Base-by-base conservation (phyloP, 192 early-diverging fungal genomes). In the Obelidium mucronatum region DNA sequence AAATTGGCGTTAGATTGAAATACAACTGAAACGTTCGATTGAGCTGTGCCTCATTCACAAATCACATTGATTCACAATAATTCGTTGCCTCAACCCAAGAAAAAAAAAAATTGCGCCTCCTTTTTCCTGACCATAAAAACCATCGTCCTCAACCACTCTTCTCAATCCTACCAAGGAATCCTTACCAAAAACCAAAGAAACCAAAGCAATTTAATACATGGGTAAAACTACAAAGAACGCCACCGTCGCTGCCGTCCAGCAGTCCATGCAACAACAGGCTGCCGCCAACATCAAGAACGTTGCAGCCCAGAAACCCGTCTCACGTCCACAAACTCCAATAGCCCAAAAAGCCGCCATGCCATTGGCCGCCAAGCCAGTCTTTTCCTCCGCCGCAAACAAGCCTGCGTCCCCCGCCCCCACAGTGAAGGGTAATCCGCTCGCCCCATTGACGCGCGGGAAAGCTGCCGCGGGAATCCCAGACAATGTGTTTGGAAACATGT, bases 211-310 rank as follows among this genome's bases (percentile, higher is more conserved):
- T n/a, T n/a, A n/a, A n/a, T 30, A 59, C 24, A 59, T 59, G 56
- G 56, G 56, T 30, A 59, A 59, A 59, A 33, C 31, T 8, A 59
- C n/a, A 24, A 24, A 59, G 56, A 68, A 68, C 51, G 67, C 67
- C 22, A 68, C 67, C 40, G 67, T 68, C 67, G 67, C 42, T 51
- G 67, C 67, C 42, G 48, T 68, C 31, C 67, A 68, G 44, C 67
- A 68, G 33, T 26, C 39, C 8, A 4, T 59, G 5, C 56, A 59
- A 4, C 56, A 59, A 59, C 56, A 59, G 56, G 24, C 58, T 59
- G 58, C 58, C 58, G 4, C 31, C 4, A 59, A 59, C 8, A 24
- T 33, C 58, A 24, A 59, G 58, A 59, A 24, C 11, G 31, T 59
- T 8, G 6, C 5, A 17, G 6, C 5, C 6, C 42, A 44, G 42